These are phyloP conservation scores for Chlorencoelia australis DNA, from an alignment of 2,329 filamentous ascomycete species.

Conservation along the genomic window DNA sequence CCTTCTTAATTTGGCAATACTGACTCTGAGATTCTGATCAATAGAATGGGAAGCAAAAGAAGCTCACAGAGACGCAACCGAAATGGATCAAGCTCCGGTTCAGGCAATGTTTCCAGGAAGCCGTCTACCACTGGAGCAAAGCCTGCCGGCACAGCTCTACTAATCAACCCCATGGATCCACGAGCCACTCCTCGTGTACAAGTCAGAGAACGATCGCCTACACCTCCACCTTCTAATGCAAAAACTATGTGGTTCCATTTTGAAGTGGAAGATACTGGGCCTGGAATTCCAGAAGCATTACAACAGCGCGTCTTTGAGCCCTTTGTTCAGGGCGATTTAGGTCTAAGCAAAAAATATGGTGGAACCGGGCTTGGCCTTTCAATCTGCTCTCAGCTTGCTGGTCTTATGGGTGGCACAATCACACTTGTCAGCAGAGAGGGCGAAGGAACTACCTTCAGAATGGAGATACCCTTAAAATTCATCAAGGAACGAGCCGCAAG, in stretches of 20 bases:
- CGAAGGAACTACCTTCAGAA: slow-evolving; percentile 69
- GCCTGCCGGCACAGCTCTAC: slow-evolving; percentile 40
- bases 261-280: slow-evolving; percentile 79
- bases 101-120: slow-evolving; percentile 33
- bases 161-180: slow-evolving; percentile 51
- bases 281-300: slow-evolving; percentile 69
- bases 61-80: slow-evolving; percentile 20
- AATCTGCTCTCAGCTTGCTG: slow-evolving; percentile 80
- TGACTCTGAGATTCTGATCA: too few species aligned
- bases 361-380: slow-evolving; percentile 81
- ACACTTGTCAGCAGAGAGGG: slow-evolving; percentile 60
- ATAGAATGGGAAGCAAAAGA: slow-evolving; percentile 21
- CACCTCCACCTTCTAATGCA: slow-evolving; percentile 50
- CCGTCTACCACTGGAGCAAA: slow-evolving; percentile 22
- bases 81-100: slow-evolving; percentile 27
- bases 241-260: slow-evolving; percentile 73
- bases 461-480: slow-evolving; percentile 65
- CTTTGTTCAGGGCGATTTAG: slow-evolving; percentile 86
- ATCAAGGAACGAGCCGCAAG: slow-evolving; percentile 11
- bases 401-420: slow-evolving; percentile 72
- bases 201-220: slow-evolving; percentile 45
- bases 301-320: slow-evolving; percentile 84
- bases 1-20: too few species aligned
- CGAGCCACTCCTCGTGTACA: slow-evolving; percentile 25
- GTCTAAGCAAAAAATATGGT: slow-evolving; percentile 80